Conservation (phyloP, 352 stramenopile genomes). For the Globisporangium takayamanum region DNA sequence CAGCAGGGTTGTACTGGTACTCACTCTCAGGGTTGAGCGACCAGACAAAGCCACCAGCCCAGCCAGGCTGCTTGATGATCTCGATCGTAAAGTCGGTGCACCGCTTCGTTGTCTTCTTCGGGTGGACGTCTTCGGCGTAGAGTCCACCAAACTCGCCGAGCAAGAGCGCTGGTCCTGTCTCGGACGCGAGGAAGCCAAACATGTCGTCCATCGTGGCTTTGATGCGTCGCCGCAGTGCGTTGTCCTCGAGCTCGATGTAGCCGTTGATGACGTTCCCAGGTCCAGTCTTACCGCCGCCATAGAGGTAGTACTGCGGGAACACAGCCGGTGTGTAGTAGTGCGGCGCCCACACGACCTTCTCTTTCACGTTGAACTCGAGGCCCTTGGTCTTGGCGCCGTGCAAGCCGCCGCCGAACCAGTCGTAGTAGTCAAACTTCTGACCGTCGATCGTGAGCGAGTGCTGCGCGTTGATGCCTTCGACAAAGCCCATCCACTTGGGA, state of each 20-base stretch:
- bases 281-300: constrained; percentile 13
- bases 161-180: constrained; percentile 19
- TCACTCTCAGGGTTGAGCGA: constrained; percentile 30
- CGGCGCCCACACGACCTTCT: constrained; percentile 33
- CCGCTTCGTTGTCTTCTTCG: constrained; percentile 24
- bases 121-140: constrained; percentile 22
- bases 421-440: constrained; percentile 22
- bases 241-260: constrained; percentile 27
- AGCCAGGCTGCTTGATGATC: constrained; percentile 26
- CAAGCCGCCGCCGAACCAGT: constrained; percentile 34
- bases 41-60: constrained; percentile 28
- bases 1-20: constrained; percentile 34
- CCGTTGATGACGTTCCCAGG: constrained; percentile 9
- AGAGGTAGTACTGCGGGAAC: constrained; percentile 27
- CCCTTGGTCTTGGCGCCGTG: constrained; percentile 20
- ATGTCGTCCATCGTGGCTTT: constrained; percentile 28
- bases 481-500: constrained; percentile 31
- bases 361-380: constrained; percentile 14
- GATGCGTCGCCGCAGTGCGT: constrained; percentile 17
- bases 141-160: constrained; percentile 33
- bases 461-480: constrained; percentile 28
- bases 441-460: constrained; percentile 23
- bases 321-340: constrained; percentile 34
- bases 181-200: constrained; percentile 28
- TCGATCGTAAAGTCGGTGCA: constrained; percentile 27